phyloP scores from a whole-genome alignment of 1,284 basidiomycete species.

The Apiotrichum siamense region DNA sequence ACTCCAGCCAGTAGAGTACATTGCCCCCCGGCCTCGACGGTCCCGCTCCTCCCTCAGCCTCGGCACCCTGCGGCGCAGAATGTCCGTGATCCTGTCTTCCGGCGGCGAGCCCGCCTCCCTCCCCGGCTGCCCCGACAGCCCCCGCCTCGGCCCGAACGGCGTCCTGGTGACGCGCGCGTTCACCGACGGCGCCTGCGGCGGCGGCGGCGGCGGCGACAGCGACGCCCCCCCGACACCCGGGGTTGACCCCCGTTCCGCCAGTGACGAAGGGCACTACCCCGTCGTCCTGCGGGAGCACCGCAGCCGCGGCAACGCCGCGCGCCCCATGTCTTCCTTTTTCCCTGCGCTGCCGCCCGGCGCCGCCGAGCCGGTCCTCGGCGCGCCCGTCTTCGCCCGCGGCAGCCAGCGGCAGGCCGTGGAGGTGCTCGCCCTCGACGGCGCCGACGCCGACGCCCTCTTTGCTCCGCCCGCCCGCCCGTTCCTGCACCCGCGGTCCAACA shows the following conservation, averaged over 20 bases:
- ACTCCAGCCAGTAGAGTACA: background rate
- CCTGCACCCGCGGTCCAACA: background rate
- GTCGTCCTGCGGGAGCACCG: background rate
- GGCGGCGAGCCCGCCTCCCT: background rate
- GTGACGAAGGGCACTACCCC: too few species aligned
- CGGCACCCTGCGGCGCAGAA: background rate
- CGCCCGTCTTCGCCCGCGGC: background rate
- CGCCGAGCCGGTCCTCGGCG: conserved; percentile 6
- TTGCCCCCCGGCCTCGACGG: background rate
- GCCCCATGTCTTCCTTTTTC: conserved; percentile 2
- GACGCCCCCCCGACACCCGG: too few species aligned
- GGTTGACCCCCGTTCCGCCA: too few species aligned
- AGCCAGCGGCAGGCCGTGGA: background rate
- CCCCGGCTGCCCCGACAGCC: background rate
- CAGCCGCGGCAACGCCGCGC: background rate
- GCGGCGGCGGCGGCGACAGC: background rate
- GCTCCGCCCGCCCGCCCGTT: background rate
- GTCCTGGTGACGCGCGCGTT: too few species aligned
- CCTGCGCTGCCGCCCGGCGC: conserved; percentile 12
- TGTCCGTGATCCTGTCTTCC: background rate
- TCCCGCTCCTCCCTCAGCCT: background rate
- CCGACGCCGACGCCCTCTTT: background rate
- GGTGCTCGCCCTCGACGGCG: background rate
- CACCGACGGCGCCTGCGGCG: background rate
- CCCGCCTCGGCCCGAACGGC: background rate